Base-by-base conservation (phyloP, 345 rosid species). In the Eucalyptus tenuipes region DNA sequence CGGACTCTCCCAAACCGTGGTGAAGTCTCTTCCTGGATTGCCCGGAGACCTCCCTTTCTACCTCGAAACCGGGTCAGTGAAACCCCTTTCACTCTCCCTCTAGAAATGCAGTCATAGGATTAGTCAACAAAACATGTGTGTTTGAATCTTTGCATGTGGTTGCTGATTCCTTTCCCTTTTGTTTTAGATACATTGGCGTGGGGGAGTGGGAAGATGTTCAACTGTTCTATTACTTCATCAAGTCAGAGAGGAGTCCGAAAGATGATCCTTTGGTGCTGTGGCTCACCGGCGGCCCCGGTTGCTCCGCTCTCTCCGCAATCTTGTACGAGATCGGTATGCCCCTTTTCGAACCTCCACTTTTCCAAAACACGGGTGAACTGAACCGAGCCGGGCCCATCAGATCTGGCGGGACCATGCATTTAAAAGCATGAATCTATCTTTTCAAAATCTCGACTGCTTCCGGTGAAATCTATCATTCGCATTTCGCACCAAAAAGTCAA, bases 251-350 rank as follows among this genome's bases (percentile, higher is more conserved):
- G 75, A 87, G 85, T 66, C 92, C 93, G 4, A 22, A 49, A 75
- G 86, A 82, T 48, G 93, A 90, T 18, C 91, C 92, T 84, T 79
- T 90, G 31, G 13, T 91, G 22, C 85, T 87, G 7, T 91, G 92
- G 91, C 53, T 91, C 85, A 64, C 88, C 44, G 92, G 91, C 48
- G 92, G 92, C 25, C 93, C 93, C 16, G 91, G 93, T 11, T 91
- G 93, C 49, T 88, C 92, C 17, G 87, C 5, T 10, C 87, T 91
- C n/a, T 90, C 89, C 18, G 75, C 33, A 31, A 66, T 66, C 20
- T 14, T 31, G 75, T 66, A n/a, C n/a, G 75, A 7, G 40, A n/a
- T 66, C 40, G 75, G 75, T 66, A 66, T 7, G 75, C 15, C 5
- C 75, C 75, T 15, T 31, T 15, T 0, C 18, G 15, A 47, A 49